Base-by-base conservation (phyloP, 2,329 filamentous ascomycete species). In the Xylaria polymorpha region DNA sequence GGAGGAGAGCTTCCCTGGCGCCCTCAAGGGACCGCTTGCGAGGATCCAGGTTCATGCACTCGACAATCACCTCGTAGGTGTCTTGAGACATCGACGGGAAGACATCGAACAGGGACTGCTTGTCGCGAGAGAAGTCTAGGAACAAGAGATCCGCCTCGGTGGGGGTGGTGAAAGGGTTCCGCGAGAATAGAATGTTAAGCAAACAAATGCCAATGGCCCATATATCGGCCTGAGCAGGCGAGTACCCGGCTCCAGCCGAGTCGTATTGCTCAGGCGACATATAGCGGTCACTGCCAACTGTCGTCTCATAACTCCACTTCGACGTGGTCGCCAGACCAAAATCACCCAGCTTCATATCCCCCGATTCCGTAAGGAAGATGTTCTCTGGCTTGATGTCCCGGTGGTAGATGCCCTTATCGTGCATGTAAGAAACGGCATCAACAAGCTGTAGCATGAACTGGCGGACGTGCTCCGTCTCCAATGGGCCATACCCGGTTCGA, bases 341-440 rank as follows among this genome's bases (percentile, higher is more conserved):
- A 81, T 99, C 96, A 77, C 96, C 96, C 43, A 99, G 90, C 84
- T 99, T 99, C 92, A 98, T 92, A 46, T 91, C 87, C 63, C 95
- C 95, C 74, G 91, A 88, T 69, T 94, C 88, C 68, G 91, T 92
- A 72, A 99, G 86, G 81, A 99, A 98, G 81, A 99, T 97, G 85
- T 99, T 99, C 86, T 99, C 96, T 0, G 96, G 96, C 85, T 99
- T 99, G 88, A 99, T 98, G 81, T 99, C 96, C 70, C 96, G 93
- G 79, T 99, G 96, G 80, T 94, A 98, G 78, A 98, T 89, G 73
- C 94, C 94, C 80, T 94, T 94, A 72, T 88, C 87, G 81, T 99
- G 96, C 82, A 97, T 94, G 81, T 94, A 94, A 71, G 93, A 90
- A 59, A 99, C 92, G 60, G 95, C 93, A 79, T 93, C 91, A 62